phyloP scores from a whole-genome alignment of 768 basidiomycete species.

The Suillus variegatus region DNA sequence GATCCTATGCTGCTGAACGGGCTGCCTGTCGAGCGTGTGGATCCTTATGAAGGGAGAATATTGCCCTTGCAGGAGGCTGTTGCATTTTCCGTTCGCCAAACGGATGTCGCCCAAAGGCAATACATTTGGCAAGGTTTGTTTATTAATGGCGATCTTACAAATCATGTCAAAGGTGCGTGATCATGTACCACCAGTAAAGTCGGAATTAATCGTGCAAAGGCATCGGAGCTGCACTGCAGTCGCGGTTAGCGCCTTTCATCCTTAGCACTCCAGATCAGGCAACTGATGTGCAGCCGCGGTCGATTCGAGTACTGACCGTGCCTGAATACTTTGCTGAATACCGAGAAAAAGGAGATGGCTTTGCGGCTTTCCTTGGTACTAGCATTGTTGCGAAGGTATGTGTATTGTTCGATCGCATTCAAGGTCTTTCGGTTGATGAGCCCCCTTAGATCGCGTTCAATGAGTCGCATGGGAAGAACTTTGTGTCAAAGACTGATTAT shows the following conservation, averaged over 20 bases:
- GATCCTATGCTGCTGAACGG: slow-evolving; percentile 61
- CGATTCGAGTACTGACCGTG: slow-evolving; percentile 60
- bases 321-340: slow-evolving; percentile 94
- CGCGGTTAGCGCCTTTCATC: slow-evolving; percentile 65
- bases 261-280: slow-evolving; percentile 61
- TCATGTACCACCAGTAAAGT: neutral
- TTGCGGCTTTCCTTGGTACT: slow-evolving; percentile 79
- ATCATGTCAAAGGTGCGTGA: slow-evolving; percentile 65
- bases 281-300: slow-evolving; percentile 72
- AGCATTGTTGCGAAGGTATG: slow-evolving; percentile 84
- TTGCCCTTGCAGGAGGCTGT: slow-evolving; percentile 68
- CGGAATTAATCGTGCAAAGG: slow-evolving; percentile 38
- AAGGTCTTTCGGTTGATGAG: slow-evolving; percentile 1
- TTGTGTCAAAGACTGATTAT: slow-evolving; percentile 81
- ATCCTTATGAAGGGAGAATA: slow-evolving; percentile 18
- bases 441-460: slow-evolving; percentile 66
- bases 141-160: slow-evolving; percentile 77
- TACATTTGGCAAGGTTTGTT: slow-evolving; percentile 79
- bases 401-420: slow-evolving; percentile 7
- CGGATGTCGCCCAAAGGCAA: slow-evolving; percentile 66
- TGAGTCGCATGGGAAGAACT: slow-evolving; percentile 65
- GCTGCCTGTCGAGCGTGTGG: slow-evolving; percentile 29
- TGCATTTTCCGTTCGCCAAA: slow-evolving; percentile 58
- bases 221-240: slow-evolving; percentile 67
- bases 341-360: slow-evolving; percentile 79